Conservation (phyloP, 768 basidiomycete species). For the Lactarius evosmus region DNA sequence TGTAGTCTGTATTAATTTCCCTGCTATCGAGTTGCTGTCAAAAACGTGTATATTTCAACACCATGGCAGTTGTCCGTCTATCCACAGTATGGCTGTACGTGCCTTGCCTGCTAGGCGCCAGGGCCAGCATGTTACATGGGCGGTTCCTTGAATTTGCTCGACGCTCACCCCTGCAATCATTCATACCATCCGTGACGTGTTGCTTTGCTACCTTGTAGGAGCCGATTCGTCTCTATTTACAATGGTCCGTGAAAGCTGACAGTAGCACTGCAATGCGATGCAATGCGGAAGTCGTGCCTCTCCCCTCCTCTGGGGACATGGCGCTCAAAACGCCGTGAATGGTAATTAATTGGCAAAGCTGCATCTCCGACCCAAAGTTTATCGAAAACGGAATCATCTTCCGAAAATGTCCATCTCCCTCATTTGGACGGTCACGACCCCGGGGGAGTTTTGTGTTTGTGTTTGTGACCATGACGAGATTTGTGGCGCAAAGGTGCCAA, state of each 20-base stretch:
- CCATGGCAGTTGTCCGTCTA: slow-evolving; percentile 12
- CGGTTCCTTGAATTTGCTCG: neutral
- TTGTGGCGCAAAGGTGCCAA: neutral
- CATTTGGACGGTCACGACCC: neutral
- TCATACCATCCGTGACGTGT: neutral
- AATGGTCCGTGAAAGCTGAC: neutral
- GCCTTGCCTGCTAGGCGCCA: neutral
- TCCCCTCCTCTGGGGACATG: neutral
- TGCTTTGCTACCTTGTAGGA: neutral
- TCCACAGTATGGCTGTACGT: neutral
- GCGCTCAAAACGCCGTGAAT: neutral
- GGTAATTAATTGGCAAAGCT: neutral
- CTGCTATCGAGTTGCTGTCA: slow-evolving; percentile 30
- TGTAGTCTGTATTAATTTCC: slow-evolving; percentile 37
- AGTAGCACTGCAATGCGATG: neutral
- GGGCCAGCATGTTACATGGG: neutral
- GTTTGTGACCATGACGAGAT: neutral
- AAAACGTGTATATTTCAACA: slow-evolving; percentile 33
- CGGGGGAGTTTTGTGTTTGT: neutral
- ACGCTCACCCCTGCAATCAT: neutral
- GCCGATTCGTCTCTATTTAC: neutral
- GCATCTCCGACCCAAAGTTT: neutral
- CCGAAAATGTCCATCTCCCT: neutral
- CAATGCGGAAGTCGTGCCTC: neutral
- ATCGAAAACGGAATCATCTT: neutral